Base-by-base conservation (phyloP, 345 rosid genomes). In the Excoecaria cochinchinensis region DNA sequence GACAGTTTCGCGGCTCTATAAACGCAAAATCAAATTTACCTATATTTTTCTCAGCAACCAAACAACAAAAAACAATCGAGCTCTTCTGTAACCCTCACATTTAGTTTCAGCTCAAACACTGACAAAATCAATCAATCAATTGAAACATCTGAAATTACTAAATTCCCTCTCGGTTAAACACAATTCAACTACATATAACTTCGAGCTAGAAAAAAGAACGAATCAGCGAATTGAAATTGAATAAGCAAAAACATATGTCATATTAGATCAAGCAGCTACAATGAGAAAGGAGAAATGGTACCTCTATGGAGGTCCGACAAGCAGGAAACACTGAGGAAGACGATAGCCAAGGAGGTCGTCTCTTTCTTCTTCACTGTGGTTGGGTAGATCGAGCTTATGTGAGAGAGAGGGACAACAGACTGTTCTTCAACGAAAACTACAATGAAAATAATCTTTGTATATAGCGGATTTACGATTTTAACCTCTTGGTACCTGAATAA, bases 371-470 rank as follows among this genome's bases (percentile, higher is more conserved):
- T 52, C 31, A 57, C 46, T 53, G 15, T 50, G 73, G 73, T 59
- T 58, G 61, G 73, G 73, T 50, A 48, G 78, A 76, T 76, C 78
- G 73, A 76, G 68, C 69, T 59, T 44, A 24, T 50, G 51, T 55
- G 62, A 38, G 61, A 51, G 55, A 40, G 38, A 39, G 24, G 6
- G n/a, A 40, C 9, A 65, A 76, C 67, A 24, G 72, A 36, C 66
- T 59, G 58, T 71, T 80, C 64, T 67, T 66, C 73, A 58, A 76
- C 78, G 82, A 75, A 72, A 73, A 57, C 52, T 80, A 55, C 82
- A 69, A 72, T 38, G 84, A 16, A 83, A 74, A n/a, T 17, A n/a
- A 56, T 66, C 77, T 52, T 71, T 53, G 52, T 66, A 46, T 8
- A 13, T 3, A 31, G 0, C 15, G 3, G 7, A 52, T 21, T 80